Conservation (phyloP, 345 rosid genomes). For the Tarenaya hassleriana region DNA sequence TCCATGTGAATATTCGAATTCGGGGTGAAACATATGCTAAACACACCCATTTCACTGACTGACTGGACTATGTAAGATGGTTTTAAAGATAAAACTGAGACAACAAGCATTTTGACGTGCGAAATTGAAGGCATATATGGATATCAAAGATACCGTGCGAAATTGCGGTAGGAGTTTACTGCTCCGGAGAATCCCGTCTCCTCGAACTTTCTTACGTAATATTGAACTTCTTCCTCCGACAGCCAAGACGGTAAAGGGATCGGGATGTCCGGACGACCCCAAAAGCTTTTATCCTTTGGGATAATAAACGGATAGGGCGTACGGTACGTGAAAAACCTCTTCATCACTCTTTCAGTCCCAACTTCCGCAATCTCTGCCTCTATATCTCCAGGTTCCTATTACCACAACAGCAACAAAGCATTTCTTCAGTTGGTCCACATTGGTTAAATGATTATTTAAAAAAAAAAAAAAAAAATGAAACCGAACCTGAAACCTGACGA, state of each 20-base stretch:
- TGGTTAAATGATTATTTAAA: too few relatives aligned
- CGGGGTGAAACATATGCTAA: too few relatives aligned
- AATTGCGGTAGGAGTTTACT: slow-evolving; percentile 29
- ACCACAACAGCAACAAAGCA: background rate
- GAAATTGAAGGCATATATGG: too few relatives aligned
- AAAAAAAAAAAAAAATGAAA: too few relatives aligned
- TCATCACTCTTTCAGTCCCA: slow-evolving; percentile 25
- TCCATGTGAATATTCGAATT: too few relatives aligned
- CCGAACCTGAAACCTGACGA: slow-evolving; percentile 76
- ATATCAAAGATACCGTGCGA: slow-evolving; percentile 15
- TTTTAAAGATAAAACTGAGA: too few relatives aligned
- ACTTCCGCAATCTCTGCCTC: slow-evolving; percentile 25
- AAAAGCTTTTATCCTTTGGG: slow-evolving; percentile 25
- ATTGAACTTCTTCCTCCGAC: slow-evolving; percentile 25
- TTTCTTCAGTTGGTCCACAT: too few relatives aligned
- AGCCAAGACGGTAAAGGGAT: slow-evolving; percentile 26
- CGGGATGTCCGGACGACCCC: slow-evolving; percentile 20
- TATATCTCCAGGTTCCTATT: slow-evolving; percentile 25
- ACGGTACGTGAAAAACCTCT: slow-evolving; percentile 19
- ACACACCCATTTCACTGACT: too few relatives aligned
- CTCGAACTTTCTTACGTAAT: slow-evolving; percentile 25
- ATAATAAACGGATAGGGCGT: slow-evolving; percentile 17
- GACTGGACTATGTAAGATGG: too few relatives aligned
- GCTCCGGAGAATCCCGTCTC: slow-evolving; percentile 25
- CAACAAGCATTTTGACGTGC: too few relatives aligned